phyloP scores from a whole-genome alignment of 371 early-diverging fungal genomes.

The Cokeromyces recurvatus region DNA sequence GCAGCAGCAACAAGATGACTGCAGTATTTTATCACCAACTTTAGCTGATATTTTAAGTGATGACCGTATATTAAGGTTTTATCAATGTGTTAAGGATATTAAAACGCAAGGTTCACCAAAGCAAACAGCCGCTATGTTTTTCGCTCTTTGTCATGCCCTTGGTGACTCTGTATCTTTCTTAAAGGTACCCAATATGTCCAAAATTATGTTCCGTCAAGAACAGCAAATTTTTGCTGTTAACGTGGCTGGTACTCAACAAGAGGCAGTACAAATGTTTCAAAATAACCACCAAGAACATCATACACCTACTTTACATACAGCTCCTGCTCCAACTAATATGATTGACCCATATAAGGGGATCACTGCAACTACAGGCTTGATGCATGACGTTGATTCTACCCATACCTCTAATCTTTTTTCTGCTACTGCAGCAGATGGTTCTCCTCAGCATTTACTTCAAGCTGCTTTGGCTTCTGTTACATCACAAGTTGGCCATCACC shows the following conservation, averaged over 20 bases:
- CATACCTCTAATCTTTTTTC: constrained; percentile 20
- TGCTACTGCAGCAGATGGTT: constrained; percentile 23
- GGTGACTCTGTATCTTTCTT: constrained; percentile 39
- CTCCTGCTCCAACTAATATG: neutral
- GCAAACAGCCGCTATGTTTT: constrained; percentile 47
- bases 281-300: neutral
- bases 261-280: constrained; percentile 20
- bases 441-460: constrained; percentile 39
- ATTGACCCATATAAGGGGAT: constrained; percentile 19
- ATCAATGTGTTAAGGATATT: constrained; percentile 50
- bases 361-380: constrained; percentile 4
- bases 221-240: constrained; percentile 44
- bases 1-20: constrained; percentile 21
- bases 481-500: constrained; percentile 1
- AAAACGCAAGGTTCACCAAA: constrained; percentile 38
- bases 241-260: constrained; percentile 39
- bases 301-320: neutral
- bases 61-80: constrained; percentile 41
- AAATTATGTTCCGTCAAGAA: constrained; percentile 49
- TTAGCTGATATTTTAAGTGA: constrained; percentile 44
- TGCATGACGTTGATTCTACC: constrained; percentile 17
- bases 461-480: constrained; percentile 42
- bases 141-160: constrained; percentile 45
- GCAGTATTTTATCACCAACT: constrained; percentile 37
- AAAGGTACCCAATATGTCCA: constrained; percentile 43